Conservation (phyloP, 805 yeast genomes). For the Cyberlindnera suaveolens region DNA sequence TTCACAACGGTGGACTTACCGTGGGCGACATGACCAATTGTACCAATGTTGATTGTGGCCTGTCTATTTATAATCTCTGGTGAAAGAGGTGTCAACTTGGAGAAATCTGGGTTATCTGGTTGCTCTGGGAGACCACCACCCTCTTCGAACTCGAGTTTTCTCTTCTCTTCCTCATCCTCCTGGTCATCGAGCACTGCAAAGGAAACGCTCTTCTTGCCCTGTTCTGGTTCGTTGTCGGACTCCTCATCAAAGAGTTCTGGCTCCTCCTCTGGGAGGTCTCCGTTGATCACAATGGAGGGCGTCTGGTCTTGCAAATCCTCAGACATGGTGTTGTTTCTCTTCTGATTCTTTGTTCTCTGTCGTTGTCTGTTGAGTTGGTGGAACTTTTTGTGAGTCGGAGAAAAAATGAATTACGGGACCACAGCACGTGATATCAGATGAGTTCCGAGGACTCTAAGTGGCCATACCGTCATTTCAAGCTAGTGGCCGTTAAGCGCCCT, state of each 20-base stretch:
- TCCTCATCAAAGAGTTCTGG: conserved; percentile 25
- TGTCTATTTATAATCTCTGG: conserved; percentile 97
- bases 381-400: conserved; percentile 1
- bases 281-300: conserved; percentile 78
- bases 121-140: conserved; percentile 99
- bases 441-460: not conserved
- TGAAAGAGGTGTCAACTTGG: conserved; percentile 75
- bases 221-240: conserved; percentile 35
- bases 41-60: conserved; percentile 98
- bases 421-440: not conserved
- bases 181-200: conserved; percentile 70
- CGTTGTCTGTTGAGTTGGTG: not conserved
- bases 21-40: conserved; percentile 94
- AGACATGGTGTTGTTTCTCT: conserved; percentile 41
- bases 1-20: conserved; percentile 92
- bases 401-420: not conserved
- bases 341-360: not conserved
- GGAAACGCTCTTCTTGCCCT: conserved; percentile 66
- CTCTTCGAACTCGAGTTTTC: conserved; percentile 84
- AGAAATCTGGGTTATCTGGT: conserved; percentile 82
- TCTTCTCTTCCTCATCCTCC: conserved; percentile 70
- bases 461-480: too few relatives aligned
- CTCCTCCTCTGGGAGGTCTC: conserved; percentile 39
- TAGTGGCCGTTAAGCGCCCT: too few relatives aligned
- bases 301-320: conserved; percentile 79